phyloP scores from a whole-genome alignment of 306 rosid species.

The Dalbergia cochinchinensis region DNA sequence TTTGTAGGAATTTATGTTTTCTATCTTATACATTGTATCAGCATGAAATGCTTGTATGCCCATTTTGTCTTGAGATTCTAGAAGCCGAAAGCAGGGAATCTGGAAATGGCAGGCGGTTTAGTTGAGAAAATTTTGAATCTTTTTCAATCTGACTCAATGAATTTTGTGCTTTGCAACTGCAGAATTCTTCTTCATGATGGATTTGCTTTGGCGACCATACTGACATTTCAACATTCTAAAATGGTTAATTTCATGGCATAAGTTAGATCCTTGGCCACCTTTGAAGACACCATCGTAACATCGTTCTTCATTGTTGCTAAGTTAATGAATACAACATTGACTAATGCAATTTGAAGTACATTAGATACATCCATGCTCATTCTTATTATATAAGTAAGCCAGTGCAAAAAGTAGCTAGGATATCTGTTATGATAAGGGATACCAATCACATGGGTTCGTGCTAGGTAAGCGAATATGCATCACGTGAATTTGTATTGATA shows the following conservation, averaged over 20 bases:
- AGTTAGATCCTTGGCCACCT: background rate
- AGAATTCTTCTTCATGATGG: background rate
- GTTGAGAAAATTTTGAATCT: background rate
- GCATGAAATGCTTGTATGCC: background rate
- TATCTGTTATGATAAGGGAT: no score
- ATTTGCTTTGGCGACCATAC: background rate
- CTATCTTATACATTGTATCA: background rate
- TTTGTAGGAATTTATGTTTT: conserved; percentile 31
- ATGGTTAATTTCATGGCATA: background rate
- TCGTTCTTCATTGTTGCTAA: background rate
- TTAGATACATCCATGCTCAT: no score
- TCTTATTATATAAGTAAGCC: no score
- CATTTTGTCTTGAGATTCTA: conserved; percentile 34
- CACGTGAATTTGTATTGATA: no score
- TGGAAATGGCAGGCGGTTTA: conserved; percentile 5
- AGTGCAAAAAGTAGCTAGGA: no score
- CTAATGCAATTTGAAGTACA: background rate
- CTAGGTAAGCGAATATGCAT: no score
- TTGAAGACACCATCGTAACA: background rate
- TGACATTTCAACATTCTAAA: background rate
- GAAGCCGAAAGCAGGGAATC: conserved; percentile 23
- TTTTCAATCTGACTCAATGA: background rate
- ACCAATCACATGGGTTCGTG: no score
- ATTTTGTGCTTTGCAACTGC: conserved; percentile 3
- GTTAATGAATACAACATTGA: background rate